Evolutionary conservation across 2,329 filamentous ascomycete species (phyloP).

Genomic region (Davidsoniella eucalypti): DNA sequence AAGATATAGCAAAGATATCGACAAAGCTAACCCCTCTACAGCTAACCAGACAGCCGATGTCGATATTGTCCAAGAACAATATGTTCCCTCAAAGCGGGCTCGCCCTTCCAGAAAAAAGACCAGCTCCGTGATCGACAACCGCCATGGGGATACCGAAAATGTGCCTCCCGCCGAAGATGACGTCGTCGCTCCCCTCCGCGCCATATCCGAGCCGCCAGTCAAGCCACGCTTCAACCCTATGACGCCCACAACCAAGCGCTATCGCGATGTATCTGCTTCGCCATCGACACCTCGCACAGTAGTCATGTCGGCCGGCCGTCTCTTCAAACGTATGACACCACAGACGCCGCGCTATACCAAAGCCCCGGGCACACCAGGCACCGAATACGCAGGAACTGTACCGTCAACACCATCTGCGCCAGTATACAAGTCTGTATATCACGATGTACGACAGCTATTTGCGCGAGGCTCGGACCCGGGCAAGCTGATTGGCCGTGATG

Average conservation of each 20-base stretch:
- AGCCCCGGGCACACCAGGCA: conserved; percentile 3
- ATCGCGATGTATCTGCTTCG: conserved; percentile 60
- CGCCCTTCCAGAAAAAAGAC: conserved; percentile 3
- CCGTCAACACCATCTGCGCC: background rate
- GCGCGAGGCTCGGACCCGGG: conserved; percentile 60
- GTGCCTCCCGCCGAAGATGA: conserved; percentile 4
- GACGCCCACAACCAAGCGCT: conserved; percentile 59
- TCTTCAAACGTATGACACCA: conserved; percentile 63
- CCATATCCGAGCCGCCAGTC: conserved; percentile 5
- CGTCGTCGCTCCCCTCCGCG: background rate
- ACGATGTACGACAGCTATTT: conserved; percentile 74
- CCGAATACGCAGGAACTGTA: background rate
- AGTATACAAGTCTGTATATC: conserved; percentile 50
- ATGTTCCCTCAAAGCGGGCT: background rate
- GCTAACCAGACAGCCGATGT: conserved; percentile 1
- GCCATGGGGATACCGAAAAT: conserved; percentile 8
- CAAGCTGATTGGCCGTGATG: conserved; percentile 61
- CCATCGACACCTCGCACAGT: conserved; percentile 72
- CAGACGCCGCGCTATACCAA: conserved; percentile 38
- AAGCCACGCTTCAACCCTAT: conserved; percentile 25
- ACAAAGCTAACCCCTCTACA: background rate
- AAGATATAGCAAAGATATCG: background rate
- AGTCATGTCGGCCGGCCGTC: conserved; percentile 58
- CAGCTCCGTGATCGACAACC: background rate
- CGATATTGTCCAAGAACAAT: conserved; percentile 2